Conservation (phyloP, 2,329 filamentous ascomycete genomes). For the Pseudogymnoascus destructans region DNA sequence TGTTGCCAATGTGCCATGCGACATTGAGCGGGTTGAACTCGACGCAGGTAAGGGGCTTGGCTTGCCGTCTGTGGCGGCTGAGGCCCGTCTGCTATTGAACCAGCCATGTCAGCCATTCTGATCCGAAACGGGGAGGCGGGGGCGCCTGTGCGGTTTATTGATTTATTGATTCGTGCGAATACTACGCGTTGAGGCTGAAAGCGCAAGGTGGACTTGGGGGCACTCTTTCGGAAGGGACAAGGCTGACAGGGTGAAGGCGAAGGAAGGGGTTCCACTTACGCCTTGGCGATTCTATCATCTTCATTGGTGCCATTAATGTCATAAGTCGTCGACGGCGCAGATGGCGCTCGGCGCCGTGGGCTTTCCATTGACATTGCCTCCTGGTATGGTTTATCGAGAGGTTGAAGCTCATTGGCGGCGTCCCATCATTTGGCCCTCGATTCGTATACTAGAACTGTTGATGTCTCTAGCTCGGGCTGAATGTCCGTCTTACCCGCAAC, state of each 20-base stretch:
- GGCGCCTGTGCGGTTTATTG: background rate
- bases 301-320: background rate
- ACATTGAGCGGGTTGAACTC: background rate
- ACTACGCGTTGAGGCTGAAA: background rate
- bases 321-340: background rate
- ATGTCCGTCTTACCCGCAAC: slow-evolving; percentile 3
- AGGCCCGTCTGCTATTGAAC: slow-evolving; percentile 2
- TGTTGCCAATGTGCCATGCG: background rate
- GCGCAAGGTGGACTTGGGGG: background rate
- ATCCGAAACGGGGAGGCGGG: background rate
- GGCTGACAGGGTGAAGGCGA: background rate
- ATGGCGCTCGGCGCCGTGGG: background rate
- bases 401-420: background rate
- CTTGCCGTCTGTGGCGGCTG: background rate
- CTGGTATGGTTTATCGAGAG: slow-evolving; percentile 2
- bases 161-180: background rate
- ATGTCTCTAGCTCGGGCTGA: background rate
- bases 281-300: background rate
- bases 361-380: background rate
- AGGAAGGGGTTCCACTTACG: background rate
- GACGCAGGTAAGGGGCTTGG: background rate
- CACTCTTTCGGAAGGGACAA: background rate
- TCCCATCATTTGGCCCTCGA: background rate
- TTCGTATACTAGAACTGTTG: background rate
- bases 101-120: background rate